Conservation (phyloP, 169 alveolate species). For the Plasmodium reichenowi region DNA sequence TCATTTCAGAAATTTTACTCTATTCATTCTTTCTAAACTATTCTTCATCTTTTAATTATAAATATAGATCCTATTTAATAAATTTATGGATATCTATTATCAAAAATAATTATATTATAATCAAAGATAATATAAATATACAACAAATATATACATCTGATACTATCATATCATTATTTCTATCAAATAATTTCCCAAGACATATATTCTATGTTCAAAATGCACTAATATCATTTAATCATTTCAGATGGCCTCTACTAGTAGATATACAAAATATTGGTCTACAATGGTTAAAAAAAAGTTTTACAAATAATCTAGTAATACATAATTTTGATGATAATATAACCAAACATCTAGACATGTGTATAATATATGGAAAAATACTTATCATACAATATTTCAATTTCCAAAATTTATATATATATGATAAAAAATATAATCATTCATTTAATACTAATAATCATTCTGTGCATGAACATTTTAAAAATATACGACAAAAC, state of each 20-base stretch:
- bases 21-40: conserved; percentile 68
- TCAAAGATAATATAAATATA: conserved; percentile 45
- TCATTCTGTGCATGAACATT: conserved; percentile 7
- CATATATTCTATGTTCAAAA: conserved; percentile 72
- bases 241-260: conserved; percentile 73
- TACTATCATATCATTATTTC: conserved; percentile 45
- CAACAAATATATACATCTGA: conserved; percentile 70
- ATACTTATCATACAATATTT: conserved; percentile 48
- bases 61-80: conserved; percentile 38
- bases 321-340: conserved; percentile 74
- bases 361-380: conserved; percentile 76
- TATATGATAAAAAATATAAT: conserved; percentile 51
- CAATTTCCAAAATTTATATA: conserved; percentile 71
- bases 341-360: conserved; percentile 66
- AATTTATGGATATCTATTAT: conserved; percentile 56
- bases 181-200: conserved; percentile 71
- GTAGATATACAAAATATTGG: conserved; percentile 62
- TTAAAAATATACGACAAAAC: conserved; percentile 5
- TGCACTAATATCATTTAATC: conserved; percentile 68
- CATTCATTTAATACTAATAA: conserved; percentile 38
- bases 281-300: conserved; percentile 61
- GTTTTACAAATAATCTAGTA: conserved; percentile 62
- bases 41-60: conserved; percentile 59
- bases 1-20: conserved; percentile 58
- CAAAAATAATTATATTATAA: conserved; percentile 49